A percentile compares a stretch with the other conserved stretches of the same genome.
These are phyloP conservation scores for Zopfochytrium polystomum DNA, from an alignment of 371 early-diverging fungal genomes.

Conservation along the genomic window DNA sequence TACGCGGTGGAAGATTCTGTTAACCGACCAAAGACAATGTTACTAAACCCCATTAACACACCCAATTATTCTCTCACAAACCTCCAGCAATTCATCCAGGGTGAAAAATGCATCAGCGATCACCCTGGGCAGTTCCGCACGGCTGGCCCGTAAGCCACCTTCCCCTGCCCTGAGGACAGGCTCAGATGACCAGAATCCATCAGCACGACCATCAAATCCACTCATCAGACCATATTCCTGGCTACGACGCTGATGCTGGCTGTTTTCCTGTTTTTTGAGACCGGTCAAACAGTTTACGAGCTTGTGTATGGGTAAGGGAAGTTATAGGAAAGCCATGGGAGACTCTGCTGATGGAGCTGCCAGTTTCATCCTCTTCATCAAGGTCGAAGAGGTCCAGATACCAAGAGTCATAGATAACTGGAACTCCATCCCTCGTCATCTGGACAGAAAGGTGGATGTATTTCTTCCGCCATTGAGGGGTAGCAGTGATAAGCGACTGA, in stretches of 20 bases:
- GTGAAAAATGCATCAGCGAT: slow-evolving; percentile 58
- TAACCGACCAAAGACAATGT: too few species aligned
- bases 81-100: slow-evolving; percentile 72
- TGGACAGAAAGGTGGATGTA: slow-evolving; percentile 83
- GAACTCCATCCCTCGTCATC: slow-evolving; percentile 81
- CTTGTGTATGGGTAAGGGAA: neutral
- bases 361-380: neutral
- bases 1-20: slow-evolving; percentile 64
- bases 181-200: too few species aligned
- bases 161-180: too few species aligned
- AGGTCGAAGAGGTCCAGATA: slow-evolving; percentile 48
- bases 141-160: slow-evolving; percentile 9
- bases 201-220: too few species aligned
- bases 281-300: neutral
- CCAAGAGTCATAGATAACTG: slow-evolving; percentile 78
- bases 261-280: too few species aligned
- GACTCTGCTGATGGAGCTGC: too few species aligned
- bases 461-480: slow-evolving; percentile 50
- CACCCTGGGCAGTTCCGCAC: slow-evolving; percentile 30
- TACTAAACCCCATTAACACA: too few species aligned
- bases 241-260: too few species aligned
- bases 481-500: slow-evolving; percentile 73
- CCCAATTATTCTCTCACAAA: too few species aligned
- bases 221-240: too few species aligned
- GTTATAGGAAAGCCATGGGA: too few species aligned